Base-by-base conservation (phyloP, 108 stramenopile species). In the Hondaea fermentalgiana region DNA sequence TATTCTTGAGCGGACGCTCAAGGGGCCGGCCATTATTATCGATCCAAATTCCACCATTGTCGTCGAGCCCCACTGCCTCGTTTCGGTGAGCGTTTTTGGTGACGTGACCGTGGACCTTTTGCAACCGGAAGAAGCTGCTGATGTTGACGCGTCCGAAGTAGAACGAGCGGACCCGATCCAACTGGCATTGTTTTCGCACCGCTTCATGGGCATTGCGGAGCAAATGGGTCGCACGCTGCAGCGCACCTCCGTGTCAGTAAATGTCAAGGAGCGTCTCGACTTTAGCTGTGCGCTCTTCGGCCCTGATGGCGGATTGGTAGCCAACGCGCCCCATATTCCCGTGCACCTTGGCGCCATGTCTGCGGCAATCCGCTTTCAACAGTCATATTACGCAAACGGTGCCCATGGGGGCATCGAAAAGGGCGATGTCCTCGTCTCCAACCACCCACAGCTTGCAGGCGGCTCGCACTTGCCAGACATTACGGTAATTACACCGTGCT, bases 121-220 rank as follows among this genome's bases (percentile, higher is more conserved):
- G 87, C 25, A 25, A 59, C 59, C 43, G 23, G 23, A 25, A 58
- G 45, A 72, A 58, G 12, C 71, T 29, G 76, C 44, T 58, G 59
- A 89, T 21, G 42, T n/a, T 0, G 71, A 29, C 14, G 51, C 19
- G 72, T 25, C 23, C 72, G 72, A 44, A 83, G 90, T 45, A 76
- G 90, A 28, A 57, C 88, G 42, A 59, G 91, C 95, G 69, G 98
- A 98, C 90, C 97, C 97, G 16, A 96, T 98, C 47, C 93, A 95
- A 89, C 93, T 98, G n/a, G 95, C 95, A 12, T 95, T 98, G 57
- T 98, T 95, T 92, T 94, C 96, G 5, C 97, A 98, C 90, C 95
- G 97, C 28, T 99, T 99, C 94, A 99, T 99, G 99, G 96, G 98
- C 25, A 98, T 99, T 90, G 99, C 99, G 8, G 99, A 99, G 91